Evolutionary conservation across 2,329 filamentous ascomycete genomes (phyloP), one percentile per base, ranked within the genome.

Genomic region (Penicillium sp.): DNA sequence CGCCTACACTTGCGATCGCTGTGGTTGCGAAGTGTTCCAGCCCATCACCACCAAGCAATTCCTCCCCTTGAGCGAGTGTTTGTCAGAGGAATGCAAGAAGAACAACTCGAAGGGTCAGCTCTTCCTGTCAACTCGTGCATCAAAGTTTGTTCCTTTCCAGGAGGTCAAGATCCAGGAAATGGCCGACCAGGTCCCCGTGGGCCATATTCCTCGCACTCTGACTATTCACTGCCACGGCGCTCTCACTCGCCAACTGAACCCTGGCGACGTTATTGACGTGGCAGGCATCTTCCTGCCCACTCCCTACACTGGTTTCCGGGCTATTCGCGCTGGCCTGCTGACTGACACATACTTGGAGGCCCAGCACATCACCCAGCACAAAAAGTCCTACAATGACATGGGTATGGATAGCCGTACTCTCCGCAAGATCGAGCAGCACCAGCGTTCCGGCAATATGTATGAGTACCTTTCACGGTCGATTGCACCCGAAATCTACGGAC

Each of bases 131-230:
- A 94, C 90, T n/a, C 81, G 93, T 61, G 93, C 91, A 0, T 96
- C 90, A 45, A 98, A 97, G 64, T 98, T 97, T 65, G 74, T 95
- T 63, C 89, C 93, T 3, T 98, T 98, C 75, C 93, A 98, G 70
- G 93, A 98, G 70, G 83, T 97, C 71, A 97, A 97, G 74, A 89
- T 98, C 49, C 93, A 98, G 71, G 93, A 98, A 68, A 88, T 97
- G 82, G 89, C 93, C n/a, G 93, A 98, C 67, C 93, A 98, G 69
- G 93, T 98, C 0, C 93, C 93, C 7, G 94, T 98, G 56, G 93
- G 93, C 44, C 93, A 98, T 67, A 98, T 98, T 61, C 93, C 93
- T 29, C 82, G 93, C 52, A 88, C 88, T 50, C 74, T 98, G 55
- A 97, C 91, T 0, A 75, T 98, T 21, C 81, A 95, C 62, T 95